Base-by-base conservation (phyloP, 148 eudicot genomes). In the Drosera capensis region DNA sequence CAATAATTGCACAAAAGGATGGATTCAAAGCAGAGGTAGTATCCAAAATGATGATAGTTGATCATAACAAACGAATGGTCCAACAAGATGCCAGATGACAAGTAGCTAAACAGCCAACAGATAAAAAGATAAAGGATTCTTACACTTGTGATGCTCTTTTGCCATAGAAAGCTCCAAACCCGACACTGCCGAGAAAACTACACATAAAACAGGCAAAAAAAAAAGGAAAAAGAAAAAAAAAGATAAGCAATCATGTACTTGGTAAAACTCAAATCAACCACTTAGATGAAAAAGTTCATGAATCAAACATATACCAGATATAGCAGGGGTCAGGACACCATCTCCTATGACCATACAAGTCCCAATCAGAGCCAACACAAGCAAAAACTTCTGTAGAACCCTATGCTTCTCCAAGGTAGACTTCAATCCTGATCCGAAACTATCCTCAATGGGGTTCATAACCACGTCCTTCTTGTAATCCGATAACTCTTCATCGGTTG, bases 341-440 rank as follows among this genome's bases (percentile, higher is more conserved):
- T 86, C 96, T 55, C 96, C 96, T 52, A 86, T 77, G 38, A 86
- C 92, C 95, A 85, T 85, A 68, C 95, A 85, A 43, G 95, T 85
- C 57, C 95, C 95, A 52, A 85, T 79, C 46, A 86, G 87, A 57
- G 79, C 96, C 75, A 86, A 59, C 20, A 86, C 66, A 14, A 86
- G 66, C 62, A 86, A 65, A 54, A 93, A 93, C 54, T 72, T 76
- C 51, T 71, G 96, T 68, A 81, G 65, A 5, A 68, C 49, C 51
- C 62, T 86, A 52, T 86, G 77, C 49, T 58, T 79, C 63, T 86
- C 94, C 18, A 86, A 84, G 54, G 77, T 65, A 39, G 19, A 34
- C 57, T 73, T 79, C 20, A 74, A 50, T 54, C 55, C 72, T 8
- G 90, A 79, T 15, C 69, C 66, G 31, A 65, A 74, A 48, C 65